phyloP scores from a whole-genome alignment of 768 basidiomycete species.

The Russula sp. region DNA sequence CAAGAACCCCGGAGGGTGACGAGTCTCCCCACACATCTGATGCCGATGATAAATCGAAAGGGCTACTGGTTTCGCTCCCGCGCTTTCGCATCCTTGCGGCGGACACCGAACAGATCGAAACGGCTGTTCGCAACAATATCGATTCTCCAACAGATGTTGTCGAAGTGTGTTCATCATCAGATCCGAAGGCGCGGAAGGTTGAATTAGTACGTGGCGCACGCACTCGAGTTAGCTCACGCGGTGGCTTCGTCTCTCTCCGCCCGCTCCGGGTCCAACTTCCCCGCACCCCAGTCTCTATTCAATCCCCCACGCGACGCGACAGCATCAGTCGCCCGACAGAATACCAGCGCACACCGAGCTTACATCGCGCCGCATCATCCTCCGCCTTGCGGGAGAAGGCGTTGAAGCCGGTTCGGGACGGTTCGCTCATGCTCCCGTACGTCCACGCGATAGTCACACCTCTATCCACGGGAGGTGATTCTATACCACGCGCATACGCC shows the following conservation, averaged over 20 bases:
- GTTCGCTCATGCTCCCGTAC: conserved; percentile 60
- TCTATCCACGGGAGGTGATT: conserved; percentile 35
- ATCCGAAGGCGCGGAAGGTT: conserved; percentile 61
- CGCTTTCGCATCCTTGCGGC: conserved; percentile 67
- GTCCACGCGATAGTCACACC: conserved; percentile 55
- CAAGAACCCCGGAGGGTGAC: conserved; percentile 38
- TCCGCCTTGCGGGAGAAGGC: conserved; percentile 35
- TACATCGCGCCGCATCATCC: conserved; percentile 30
- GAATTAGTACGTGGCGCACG: conserved; percentile 59
- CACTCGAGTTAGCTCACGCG: conserved; percentile 60
- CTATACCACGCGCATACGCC: conserved; percentile 50
- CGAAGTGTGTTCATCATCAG: conserved; percentile 60
- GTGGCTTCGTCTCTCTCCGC: conserved; percentile 56
- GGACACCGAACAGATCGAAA: conserved; percentile 57
- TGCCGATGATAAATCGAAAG: conserved; percentile 36
- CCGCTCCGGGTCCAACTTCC: conserved; percentile 35
- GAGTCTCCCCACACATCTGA: conserved; percentile 30
- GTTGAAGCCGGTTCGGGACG: conserved; percentile 46
- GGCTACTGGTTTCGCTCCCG: conserved; percentile 59
- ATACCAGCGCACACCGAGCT: conserved; percentile 32
- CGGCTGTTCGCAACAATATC: conserved; percentile 58
- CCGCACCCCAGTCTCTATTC: conserved; percentile 27
- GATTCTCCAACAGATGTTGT: conserved; percentile 44
- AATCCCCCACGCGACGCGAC: conserved; percentile 25
- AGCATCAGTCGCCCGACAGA: conserved; percentile 30